Percentiles rank a stretch among this genome's conserved stretches.
These are phyloP conservation scores for Capronia coronata DNA, from an alignment of 2,329 filamentous ascomycete species.

Conservation along the genomic window DNA sequence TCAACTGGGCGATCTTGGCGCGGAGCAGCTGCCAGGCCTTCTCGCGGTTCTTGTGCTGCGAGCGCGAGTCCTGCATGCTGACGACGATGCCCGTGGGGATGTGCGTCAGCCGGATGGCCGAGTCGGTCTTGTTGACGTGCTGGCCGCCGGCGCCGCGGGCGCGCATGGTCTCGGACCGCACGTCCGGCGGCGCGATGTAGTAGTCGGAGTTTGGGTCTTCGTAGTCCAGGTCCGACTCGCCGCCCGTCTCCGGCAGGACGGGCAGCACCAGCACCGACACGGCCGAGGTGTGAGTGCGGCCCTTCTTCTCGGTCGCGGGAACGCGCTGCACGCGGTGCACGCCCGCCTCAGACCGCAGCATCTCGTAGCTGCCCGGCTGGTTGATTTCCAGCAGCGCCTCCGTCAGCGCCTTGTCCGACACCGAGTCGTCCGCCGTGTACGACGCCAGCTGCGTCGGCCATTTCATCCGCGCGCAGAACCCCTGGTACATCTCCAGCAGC, in stretches of 20 bases:
- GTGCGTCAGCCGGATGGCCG: slow-evolving; percentile 87
- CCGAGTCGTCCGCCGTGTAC: slow-evolving; percentile 66
- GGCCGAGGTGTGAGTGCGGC: slow-evolving; percentile 86
- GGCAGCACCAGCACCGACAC: slow-evolving; percentile 89
- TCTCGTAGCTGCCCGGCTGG: slow-evolving; percentile 68
- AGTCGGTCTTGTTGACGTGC: slow-evolving; percentile 98
- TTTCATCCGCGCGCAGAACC: slow-evolving; percentile 64
- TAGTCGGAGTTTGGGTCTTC: slow-evolving; percentile 87
- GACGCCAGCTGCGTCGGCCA: slow-evolving; percentile 66
- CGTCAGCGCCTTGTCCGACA: slow-evolving; percentile 55
- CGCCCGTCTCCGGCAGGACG: slow-evolving; percentile 57
- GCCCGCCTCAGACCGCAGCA: slow-evolving; percentile 79
- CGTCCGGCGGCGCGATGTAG: slow-evolving; percentile 78
- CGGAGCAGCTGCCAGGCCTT: slow-evolving; percentile 81
- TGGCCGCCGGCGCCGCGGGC: slow-evolving; percentile 89
- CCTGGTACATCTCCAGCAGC: slow-evolving; percentile 81
- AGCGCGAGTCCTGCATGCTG: slow-evolving; percentile 85
- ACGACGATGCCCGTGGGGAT: slow-evolving; percentile 79
- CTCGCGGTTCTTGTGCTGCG: slow-evolving; percentile 81
- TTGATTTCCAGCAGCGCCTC: slow-evolving; percentile 85
- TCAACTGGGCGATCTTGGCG: slow-evolving; percentile 70
- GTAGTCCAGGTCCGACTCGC: slow-evolving; percentile 53
- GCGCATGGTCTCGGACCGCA: slow-evolving; percentile 81
- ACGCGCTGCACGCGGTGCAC: slow-evolving; percentile 94
- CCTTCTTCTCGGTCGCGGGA: slow-evolving; percentile 82